Conservation (phyloP, 2,329 filamentous ascomycete species). For the Botryotinia globosa region DNA sequence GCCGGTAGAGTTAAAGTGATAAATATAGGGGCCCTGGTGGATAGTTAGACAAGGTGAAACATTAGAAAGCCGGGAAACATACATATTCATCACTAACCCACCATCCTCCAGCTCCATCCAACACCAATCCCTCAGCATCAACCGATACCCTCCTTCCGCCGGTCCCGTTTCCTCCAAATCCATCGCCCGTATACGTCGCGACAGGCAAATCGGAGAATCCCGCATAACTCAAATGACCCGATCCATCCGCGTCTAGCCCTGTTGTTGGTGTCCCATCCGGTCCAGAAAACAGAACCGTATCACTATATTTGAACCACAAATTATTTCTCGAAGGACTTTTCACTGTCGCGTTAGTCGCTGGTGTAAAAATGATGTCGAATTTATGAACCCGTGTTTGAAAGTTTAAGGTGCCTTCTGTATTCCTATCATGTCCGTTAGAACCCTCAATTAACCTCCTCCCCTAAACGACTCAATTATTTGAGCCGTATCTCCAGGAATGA, state of each 20-base stretch:
- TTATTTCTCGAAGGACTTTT: slow-evolving; percentile 57
- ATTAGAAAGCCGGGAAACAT: neutral
- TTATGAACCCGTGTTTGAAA: slow-evolving; percentile 68
- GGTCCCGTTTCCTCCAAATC: slow-evolving; percentile 59
- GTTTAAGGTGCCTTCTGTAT: slow-evolving; percentile 68
- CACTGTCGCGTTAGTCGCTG: slow-evolving; percentile 50
- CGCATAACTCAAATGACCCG: slow-evolving; percentile 51
- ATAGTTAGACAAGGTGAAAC: neutral
- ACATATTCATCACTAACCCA: slow-evolving; percentile 63
- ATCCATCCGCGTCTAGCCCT: slow-evolving; percentile 59
- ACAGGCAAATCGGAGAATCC: slow-evolving; percentile 62
- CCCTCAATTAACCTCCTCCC: neutral
- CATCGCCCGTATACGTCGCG: slow-evolving; percentile 63
- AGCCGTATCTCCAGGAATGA: neutral
- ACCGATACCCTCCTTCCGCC: slow-evolving; percentile 59
- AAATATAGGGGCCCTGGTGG: slow-evolving; percentile 58
- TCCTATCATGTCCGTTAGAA: slow-evolving; percentile 44
- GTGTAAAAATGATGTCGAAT: slow-evolving; percentile 58
- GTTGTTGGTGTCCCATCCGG: slow-evolving; percentile 61
- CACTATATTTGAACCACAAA: slow-evolving; percentile 58
- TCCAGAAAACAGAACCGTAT: slow-evolving; percentile 63
- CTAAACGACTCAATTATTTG: neutral
- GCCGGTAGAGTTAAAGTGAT: slow-evolving; percentile 59
- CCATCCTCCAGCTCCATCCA: slow-evolving; percentile 59
- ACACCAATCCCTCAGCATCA: slow-evolving; percentile 65